Evolutionary conservation across 129 eudicot species (phyloP), one percentile per base, ranked within the genome.

Genomic region (Flaveria ramosissima): DNA sequence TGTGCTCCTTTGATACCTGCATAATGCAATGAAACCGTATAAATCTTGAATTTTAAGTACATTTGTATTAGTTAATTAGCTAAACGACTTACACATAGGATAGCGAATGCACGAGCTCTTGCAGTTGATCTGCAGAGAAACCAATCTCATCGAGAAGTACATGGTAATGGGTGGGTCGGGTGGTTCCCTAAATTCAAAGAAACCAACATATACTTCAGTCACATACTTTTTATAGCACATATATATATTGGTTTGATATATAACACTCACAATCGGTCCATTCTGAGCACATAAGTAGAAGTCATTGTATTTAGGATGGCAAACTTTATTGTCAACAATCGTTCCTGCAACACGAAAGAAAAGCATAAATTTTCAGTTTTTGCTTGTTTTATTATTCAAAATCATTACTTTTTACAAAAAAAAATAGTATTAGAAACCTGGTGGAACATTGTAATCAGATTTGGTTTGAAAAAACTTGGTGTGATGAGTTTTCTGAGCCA

Each of bases 401-500:
- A 23, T 19, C n/a, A 13, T n/a, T 12, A 50, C 8, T 17, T 12
- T 12, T 39, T 24, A 2, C 5, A 14, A 6, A 24, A 41, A 41
- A 57, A 9, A 9, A 8, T 9, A 9, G 30, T 27, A 27, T 50
- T 24, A 0, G 21, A 70, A 73, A 93, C 98, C 96, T 68, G 97
- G 92, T 47, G 93, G 97, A 70, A 93, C 97, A 36, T 89, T 90
- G 43, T 76, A 88, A 51, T 85, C 75, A 4, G 72, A 32, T 17
- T 79, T 74, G 0, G 87, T 8, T 61, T 82, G 96, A 76, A 90
- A 90, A 24, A 93, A 84, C 63, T 93, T 93, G 2, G 98, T 91
- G 70, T 91, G 96, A 32, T 93, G 98, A 71, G 83, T 85, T 74
- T 94, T 94, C 59, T 91, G 96, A 12, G 97, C 98, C 36, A 94